A percentile compares a stretch with the other conserved stretches of the same genome.
Evolutionary conservation across 2,329 filamentous ascomycete genomes (phyloP).

Genomic region (Botrytis byssoidea): DNA sequence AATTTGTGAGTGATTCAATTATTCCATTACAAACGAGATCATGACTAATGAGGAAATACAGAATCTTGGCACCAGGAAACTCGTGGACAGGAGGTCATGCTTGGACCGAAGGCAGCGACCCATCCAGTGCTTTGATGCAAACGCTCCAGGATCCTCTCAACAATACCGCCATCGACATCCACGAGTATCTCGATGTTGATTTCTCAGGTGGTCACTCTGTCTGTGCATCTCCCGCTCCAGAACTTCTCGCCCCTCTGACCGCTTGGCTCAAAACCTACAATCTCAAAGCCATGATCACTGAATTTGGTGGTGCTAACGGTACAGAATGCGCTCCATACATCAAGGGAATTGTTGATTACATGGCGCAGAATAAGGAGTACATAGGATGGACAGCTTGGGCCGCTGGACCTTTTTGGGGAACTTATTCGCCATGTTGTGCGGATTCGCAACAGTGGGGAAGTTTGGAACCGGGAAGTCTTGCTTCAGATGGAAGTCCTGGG

Average conservation of each 20-base stretch:
- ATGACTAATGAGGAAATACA: not conserved
- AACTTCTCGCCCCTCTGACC: constrained; percentile 45
- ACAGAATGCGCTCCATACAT: constrained; percentile 45
- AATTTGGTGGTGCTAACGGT: constrained; percentile 49
- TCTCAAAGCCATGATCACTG: constrained; percentile 50
- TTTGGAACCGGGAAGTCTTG: constrained; percentile 48
- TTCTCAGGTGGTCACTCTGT: constrained; percentile 46
- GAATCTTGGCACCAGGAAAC: constrained; percentile 50
- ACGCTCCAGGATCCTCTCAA: constrained; percentile 47
- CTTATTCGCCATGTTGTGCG: constrained; percentile 44
- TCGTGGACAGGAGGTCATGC: constrained; percentile 50
- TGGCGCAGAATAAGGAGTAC: constrained; percentile 47
- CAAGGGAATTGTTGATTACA: constrained; percentile 46
- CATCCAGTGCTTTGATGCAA: constrained; percentile 43
- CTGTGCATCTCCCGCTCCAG: constrained; percentile 44
- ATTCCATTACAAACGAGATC: not conserved
- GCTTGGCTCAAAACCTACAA: constrained; percentile 47
- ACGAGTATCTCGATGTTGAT: constrained; percentile 52
- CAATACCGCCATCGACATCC: constrained; percentile 52
- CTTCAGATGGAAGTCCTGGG: constrained; percentile 44
- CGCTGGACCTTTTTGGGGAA: constrained; percentile 50
- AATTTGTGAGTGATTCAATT: constrained; percentile 40
- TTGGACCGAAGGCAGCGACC: constrained; percentile 45
- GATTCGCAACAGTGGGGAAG: constrained; percentile 45
- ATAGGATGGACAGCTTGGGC: constrained; percentile 54